phyloP scores from a whole-genome alignment of 2,329 filamentous ascomycete species.

The Herpotrichia juniperi region DNA sequence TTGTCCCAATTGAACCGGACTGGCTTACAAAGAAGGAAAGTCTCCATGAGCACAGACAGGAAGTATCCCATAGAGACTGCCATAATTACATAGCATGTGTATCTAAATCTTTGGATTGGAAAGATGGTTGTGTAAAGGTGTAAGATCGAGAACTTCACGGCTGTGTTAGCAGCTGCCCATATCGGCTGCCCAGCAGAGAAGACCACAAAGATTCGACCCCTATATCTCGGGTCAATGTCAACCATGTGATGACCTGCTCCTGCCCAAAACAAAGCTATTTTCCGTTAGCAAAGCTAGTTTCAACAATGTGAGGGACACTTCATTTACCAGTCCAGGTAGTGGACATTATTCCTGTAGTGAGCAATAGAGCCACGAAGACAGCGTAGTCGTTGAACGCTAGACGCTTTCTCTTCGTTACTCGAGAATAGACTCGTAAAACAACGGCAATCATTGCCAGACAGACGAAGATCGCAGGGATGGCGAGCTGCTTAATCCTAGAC shows the following conservation, averaged over 20 bases:
- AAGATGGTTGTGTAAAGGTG: conserved; percentile 11
- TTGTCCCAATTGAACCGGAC: conserved; percentile 13
- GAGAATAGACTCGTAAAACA: too few species aligned
- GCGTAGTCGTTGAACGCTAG: too few species aligned
- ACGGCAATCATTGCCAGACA: too few species aligned
- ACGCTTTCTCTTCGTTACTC: too few species aligned
- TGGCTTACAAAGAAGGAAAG: conserved; percentile 11
- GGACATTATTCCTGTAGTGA: too few species aligned
- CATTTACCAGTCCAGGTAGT: too few species aligned
- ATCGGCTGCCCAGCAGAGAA: conserved; percentile 8
- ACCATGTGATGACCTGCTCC: background rate
- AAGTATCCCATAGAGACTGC: background rate
- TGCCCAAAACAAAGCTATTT: too few species aligned
- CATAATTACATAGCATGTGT: background rate
- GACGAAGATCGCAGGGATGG: too few species aligned
- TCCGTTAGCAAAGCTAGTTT: too few species aligned
- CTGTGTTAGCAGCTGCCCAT: conserved; percentile 12
- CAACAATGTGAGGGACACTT: too few species aligned
- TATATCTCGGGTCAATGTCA: background rate
- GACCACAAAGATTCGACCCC: background rate
- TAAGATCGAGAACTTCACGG: conserved; percentile 20
- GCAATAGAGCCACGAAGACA: too few species aligned
- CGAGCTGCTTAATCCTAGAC: too few species aligned
- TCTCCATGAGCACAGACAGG: conserved; percentile 43
- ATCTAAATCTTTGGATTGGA: conserved; percentile 17